Evolutionary conservation across 345 rosid species (phyloP), one percentile per base, ranked within the genome.

Genomic region (Linum usitatissimum): DNA sequence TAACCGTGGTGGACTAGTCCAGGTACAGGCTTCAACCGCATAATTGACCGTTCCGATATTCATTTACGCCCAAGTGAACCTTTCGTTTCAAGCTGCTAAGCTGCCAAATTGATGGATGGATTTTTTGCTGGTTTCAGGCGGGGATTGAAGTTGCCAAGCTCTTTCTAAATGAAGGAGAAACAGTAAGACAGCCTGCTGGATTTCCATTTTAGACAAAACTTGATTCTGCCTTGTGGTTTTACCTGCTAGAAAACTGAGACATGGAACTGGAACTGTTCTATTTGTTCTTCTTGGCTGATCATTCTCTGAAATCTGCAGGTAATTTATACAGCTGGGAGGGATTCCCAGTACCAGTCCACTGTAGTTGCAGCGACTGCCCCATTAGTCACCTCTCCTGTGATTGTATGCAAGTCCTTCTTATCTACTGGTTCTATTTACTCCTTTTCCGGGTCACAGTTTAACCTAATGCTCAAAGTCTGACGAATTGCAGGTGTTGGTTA

Each of bases 111-210:
- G 58, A 55, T 72, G 70, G 4, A 62, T 30, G 12, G 59, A 12
- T 55, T 72, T 34, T 5, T 65, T 71, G 49, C 48, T 63, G 62
- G 54, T 77, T 71, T 78, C 85, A 91, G 98, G 96, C 95, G 66
- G 98, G 98, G 70, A 85, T 92, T 70, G 98, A 92, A 83, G 79
- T 91, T 60, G 81, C 98, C 64, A 89, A 92, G 82, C 84, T 92
- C 66, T 92, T 92, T 69, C 79, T 92, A 30, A 81, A 92, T 39
- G 78, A 84, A 79, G 98, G 98, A 34, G 83, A 89, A 67, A 92
- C 82, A 72, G 98, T 92, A 81, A 53, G 78, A 60, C 64, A 55
- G 6, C 31, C 55, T 30, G 8, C 40, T 40, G 66, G 6, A 18
- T 60, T 49, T 64, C 12, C 62, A 40, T 55, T 67, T 68, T 51